These are phyloP conservation scores for Verticillium longisporum DNA, from an alignment of 2,329 filamentous ascomycete species.

Conservation along the genomic window DNA sequence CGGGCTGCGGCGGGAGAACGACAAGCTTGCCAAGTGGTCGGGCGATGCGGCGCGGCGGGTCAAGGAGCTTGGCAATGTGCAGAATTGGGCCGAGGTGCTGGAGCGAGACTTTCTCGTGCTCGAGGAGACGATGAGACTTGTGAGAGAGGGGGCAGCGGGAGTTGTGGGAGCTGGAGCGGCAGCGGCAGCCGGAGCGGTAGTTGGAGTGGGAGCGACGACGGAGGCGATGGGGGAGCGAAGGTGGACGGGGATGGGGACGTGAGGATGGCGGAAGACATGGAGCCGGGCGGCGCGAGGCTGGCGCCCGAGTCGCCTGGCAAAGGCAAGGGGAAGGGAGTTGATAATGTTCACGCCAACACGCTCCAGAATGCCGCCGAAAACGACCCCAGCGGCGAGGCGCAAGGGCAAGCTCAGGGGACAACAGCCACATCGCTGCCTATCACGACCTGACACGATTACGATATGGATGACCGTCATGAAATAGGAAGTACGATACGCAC, in stretches of 20 bases:
- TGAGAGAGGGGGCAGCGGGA: constrained; percentile 22
- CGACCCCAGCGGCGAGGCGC: constrained; percentile 26
- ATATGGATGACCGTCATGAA: constrained; percentile 6
- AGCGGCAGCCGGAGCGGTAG: constrained; percentile 26
- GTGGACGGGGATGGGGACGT: constrained; percentile 6
- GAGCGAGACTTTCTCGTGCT: constrained; percentile 59
- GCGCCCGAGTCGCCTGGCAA: constrained; percentile 8
- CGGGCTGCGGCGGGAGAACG: constrained; percentile 55
- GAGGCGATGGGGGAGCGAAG: constrained; percentile 8
- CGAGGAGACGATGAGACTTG: constrained; percentile 57
- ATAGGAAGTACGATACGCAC: not conserved
- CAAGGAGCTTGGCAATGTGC: constrained; percentile 74
- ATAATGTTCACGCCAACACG: constrained; percentile 24
- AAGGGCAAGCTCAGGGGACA: constrained; percentile 23
- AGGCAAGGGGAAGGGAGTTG: constrained; percentile 14
- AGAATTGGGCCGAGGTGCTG: constrained; percentile 83
- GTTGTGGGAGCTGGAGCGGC: constrained; percentile 26
- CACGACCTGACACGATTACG: constrained; percentile 14
- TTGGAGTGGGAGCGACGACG: constrained; percentile 11
- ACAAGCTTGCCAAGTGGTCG: constrained; percentile 58
- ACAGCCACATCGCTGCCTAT: constrained; percentile 30
- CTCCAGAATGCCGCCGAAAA: constrained; percentile 29
- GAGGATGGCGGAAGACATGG: constrained; percentile 6
- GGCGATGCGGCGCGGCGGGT: constrained; percentile 56
- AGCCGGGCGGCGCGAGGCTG: constrained; percentile 3